phyloP scores from a whole-genome alignment of 352 stramenopile species.

The Phytophthora macrochlamydospora region DNA sequence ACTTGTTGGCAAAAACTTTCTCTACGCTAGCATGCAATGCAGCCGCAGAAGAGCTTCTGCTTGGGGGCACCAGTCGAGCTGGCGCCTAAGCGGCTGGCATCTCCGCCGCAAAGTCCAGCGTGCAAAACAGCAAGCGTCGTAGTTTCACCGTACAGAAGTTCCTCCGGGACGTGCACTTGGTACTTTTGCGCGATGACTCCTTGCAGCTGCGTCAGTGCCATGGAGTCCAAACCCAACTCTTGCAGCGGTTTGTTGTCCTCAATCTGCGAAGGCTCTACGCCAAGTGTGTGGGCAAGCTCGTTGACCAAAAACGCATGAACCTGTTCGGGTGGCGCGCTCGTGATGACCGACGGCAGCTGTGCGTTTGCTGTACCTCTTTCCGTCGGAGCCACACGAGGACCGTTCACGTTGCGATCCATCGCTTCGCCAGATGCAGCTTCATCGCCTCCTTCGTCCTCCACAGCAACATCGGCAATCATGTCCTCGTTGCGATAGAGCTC shows the following conservation, averaged over 20 bases:
- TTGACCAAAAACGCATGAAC: constrained; percentile 63
- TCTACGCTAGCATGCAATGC: constrained; percentile 63
- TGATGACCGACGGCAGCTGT: constrained; percentile 57
- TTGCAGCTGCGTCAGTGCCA: constrained; percentile 95
- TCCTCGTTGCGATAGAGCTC: constrained; percentile 85
- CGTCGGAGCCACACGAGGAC: constrained; percentile 13
- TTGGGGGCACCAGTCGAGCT: constrained; percentile 32
- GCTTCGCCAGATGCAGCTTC: constrained; percentile 33
- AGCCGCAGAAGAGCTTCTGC: constrained; percentile 70
- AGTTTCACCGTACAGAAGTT: constrained; percentile 92
- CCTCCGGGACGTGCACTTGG: constrained; percentile 90
- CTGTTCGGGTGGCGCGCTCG: constrained; percentile 49
- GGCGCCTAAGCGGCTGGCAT: constrained; percentile 19
- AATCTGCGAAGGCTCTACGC: constrained; percentile 54
- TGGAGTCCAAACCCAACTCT: constrained; percentile 92
- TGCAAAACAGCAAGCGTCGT: constrained; percentile 89
- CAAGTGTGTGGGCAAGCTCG: constrained; percentile 66
- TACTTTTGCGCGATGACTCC: constrained; percentile 92
- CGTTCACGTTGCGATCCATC: constrained; percentile 30
- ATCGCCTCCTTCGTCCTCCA: constrained; percentile 47
- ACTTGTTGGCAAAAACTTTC: neutral
- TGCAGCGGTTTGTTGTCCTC: constrained; percentile 65
- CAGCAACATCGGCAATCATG: constrained; percentile 57
- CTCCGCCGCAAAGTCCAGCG: constrained; percentile 51
- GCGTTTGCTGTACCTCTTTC: constrained; percentile 23